These are phyloP conservation scores for Prunus padus DNA, from an alignment of 306 rosid genomes.

Conservation along the genomic window DNA sequence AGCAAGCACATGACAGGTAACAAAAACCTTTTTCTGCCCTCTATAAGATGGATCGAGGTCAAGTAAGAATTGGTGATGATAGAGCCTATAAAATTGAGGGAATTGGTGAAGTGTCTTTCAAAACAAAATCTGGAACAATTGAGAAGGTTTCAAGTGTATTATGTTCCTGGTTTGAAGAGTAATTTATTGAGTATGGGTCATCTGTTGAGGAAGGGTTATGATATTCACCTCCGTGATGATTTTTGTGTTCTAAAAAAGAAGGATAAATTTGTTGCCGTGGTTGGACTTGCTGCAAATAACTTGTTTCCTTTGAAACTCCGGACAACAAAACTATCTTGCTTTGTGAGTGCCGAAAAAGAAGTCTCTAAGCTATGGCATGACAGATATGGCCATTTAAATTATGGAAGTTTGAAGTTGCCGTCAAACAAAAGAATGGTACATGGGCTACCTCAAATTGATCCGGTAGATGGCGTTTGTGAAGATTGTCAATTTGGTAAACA, in stretches of 20 bases:
- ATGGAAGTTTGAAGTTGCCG: conserved; percentile 7
- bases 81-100: background rate
- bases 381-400: conserved; percentile 5
- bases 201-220: background rate
- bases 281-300: background rate
- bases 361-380: too few species aligned
- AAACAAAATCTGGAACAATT: background rate
- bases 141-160: background rate
- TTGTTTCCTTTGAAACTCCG: background rate
- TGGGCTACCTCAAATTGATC: background rate
- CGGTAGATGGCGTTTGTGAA: background rate
- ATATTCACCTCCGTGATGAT: too few species aligned
- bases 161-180: background rate
- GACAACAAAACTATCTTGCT: too few species aligned
- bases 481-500: conserved; percentile 15
- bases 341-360: too few species aligned
- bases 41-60: background rate
- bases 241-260: too few species aligned
- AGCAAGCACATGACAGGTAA: too few species aligned
- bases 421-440: background rate
- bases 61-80: background rate
- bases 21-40: too few species aligned
- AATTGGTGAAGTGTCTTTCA: background rate
- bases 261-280: too few species aligned
- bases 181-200: background rate